Evolutionary conservation across 2,329 filamentous ascomycete genomes (phyloP).

Genomic region (Pseudophaeomoniella oleicola): DNA sequence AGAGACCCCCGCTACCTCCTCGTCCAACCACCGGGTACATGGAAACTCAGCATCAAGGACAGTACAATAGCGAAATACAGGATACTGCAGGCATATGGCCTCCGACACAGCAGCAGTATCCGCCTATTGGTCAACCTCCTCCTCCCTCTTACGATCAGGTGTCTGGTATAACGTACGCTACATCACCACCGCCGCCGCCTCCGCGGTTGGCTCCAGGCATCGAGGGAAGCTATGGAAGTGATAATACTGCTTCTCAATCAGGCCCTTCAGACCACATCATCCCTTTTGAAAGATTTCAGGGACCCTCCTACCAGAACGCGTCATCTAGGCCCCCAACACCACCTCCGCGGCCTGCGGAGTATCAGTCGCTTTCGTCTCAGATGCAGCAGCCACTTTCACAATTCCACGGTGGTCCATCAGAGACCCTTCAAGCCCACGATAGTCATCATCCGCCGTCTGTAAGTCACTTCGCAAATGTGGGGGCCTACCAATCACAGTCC

Average conservation of each 20-base stretch:
- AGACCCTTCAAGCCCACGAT: conserved; percentile 15
- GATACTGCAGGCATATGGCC: conserved; percentile 7
- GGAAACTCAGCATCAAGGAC: too few relatives aligned
- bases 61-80: too few relatives aligned
- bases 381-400: conserved; percentile 12
- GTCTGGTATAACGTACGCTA: conserved; percentile 6
- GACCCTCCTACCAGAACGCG: conserved; percentile 9
- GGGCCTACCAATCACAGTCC: conserved; percentile 13
- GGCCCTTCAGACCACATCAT: too few relatives aligned
- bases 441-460: too few relatives aligned
- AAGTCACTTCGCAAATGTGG: too few relatives aligned
- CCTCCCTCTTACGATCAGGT: conserved; percentile 1
- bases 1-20: conserved; percentile 11
- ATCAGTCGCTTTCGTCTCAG: conserved; percentile 18
- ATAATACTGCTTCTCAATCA: too few relatives aligned
- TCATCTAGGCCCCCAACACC: conserved; percentile 21
- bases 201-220: conserved; percentile 9
- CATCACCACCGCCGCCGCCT: conserved; percentile 7
- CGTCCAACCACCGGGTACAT: conserved; percentile 10
- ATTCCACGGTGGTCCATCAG: conserved; percentile 17
- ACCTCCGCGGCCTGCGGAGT: conserved; percentile 24
- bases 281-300: too few relatives aligned
- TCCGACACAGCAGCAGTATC: too few relatives aligned
- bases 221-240: too few relatives aligned
- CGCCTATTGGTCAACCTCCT: conserved; percentile 2